Evolutionary conservation across 768 basidiomycete genomes (phyloP), one percentile per base, ranked within the genome.

Genomic region (Butyriboletus loyo): DNA sequence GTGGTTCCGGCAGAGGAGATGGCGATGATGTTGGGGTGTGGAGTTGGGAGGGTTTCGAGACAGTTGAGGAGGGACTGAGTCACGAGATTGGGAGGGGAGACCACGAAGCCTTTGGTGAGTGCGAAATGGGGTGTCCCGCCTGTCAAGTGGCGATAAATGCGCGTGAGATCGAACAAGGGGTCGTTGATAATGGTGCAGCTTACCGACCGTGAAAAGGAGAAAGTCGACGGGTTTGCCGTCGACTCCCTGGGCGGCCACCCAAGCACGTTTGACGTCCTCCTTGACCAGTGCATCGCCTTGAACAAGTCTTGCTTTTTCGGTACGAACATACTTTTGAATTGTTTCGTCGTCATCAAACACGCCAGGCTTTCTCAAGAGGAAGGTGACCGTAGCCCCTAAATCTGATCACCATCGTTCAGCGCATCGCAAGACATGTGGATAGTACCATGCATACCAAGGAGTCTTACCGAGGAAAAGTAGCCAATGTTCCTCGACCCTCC

Each of bases 151-250:
- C n/a, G n/a, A n/a, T n/a, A n/a, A n/a, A 31, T 27, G 10, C 3
- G 13, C 11, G 42, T 61, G 19, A 56, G 51, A 41, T 39, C 17
- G 0, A 41, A 21, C 41, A 19, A 13, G 37, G 8, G 27, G 21
- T 8, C 11, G 10, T n/a, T 19, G n/a, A 27, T 5, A 42, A 38
- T 10, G 7, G 25, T 35, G 9, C 11, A 14, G 71, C 78, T 43
- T 57, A 79, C 85, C 87, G 52, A 88, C 74, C 5, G 84, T 79
- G 69, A 82, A 87, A 10, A 88, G 56, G 19, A 87, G 68, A 25
- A 78, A 57, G 54, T 86, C 83, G 46, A 86, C 74, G 2, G 69
- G 64, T 17, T 61, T 67, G 22, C 60, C 36, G 17, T 60, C 43
- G 11, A 62, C 65, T 2, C 64, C 68, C 48, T 60, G 53, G 0